Evolutionary conservation across 2,329 filamentous ascomycete species (phyloP), one percentile per base, ranked within the genome.

Genomic region (Fusarium circinatum): DNA sequence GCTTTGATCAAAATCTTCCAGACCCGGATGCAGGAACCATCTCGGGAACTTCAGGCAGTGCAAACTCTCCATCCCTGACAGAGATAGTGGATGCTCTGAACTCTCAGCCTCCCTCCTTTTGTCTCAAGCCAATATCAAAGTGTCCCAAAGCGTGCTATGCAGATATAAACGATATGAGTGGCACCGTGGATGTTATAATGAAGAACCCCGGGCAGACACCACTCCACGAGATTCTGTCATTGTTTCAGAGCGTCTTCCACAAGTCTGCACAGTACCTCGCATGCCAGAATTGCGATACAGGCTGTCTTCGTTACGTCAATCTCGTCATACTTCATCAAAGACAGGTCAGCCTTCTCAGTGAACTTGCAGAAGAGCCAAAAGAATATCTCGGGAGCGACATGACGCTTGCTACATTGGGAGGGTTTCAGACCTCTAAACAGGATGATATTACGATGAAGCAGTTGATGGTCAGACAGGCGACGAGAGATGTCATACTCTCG

Each of bases 241-340:
- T 69, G 0, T 24, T 69, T 3, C 66, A 68, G 15, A 45, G 20
- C 6, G 32, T 38, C 4, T 62, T 24, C 5, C 44, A 57, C 22
- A 18, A 47, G 22, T 47, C 64, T 18, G 51, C 48, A 45, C 49
- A 57, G 5, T 69, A 69, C 15, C 36, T 69, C 4, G 20, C 36
- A 2, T 69, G 66, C 6, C 32, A 52, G 10, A 47, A 62, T 18
- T 69, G 66, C 12, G 66, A 69, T 17, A 59, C 66, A 0, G 66
- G 63, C 1, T 69, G 66, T 13, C 49, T 59, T 24, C 39, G 66
- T 5, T 24, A 68, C 3, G 62, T 69, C 18, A 56, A 69, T 9
- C 63, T 69, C 6, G 63, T 65, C 8, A 49, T 69, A 34, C 66
- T 69, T 18, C 66, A 69, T 22, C 56, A 69, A 10, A 56, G 66